Conservation (phyloP, 2,329 filamentous ascomycete genomes). For the Hypoxylon sp. region DNA sequence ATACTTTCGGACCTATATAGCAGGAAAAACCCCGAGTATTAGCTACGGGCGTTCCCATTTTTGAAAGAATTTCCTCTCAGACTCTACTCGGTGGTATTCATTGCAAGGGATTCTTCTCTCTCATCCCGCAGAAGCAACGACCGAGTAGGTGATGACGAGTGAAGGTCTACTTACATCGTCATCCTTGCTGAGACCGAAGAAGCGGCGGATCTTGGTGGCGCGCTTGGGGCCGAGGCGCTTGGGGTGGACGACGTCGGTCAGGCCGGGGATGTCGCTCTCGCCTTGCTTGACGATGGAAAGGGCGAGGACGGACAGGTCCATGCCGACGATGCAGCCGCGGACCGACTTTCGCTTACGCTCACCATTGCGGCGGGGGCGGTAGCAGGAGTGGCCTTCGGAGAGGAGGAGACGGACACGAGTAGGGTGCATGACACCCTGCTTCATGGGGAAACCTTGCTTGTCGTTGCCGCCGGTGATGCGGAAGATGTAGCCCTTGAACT, state of each 20-base stretch:
- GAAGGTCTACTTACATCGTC: conserved; percentile 92
- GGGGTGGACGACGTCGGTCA: conserved; percentile 98
- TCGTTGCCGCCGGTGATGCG: conserved; percentile 99
- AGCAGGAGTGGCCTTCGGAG: conserved; percentile 97
- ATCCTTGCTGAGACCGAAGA: conserved; percentile 99
- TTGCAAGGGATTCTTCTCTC: conserved; percentile 60
- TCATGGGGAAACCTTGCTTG: conserved; percentile 99
- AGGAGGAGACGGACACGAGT: conserved; percentile 98
- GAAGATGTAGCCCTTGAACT: conserved; percentile 99
- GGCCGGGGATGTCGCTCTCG: conserved; percentile 91
- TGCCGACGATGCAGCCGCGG: conserved; percentile 97
- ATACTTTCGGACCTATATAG: conserved; percentile 92
- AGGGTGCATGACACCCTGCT: conserved; percentile 99
- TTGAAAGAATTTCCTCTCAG: conserved; percentile 51
- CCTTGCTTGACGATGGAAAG: conserved; percentile 98
- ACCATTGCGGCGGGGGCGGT: conserved; percentile 96
- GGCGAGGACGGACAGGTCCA: conserved; percentile 94
- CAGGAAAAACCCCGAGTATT: conserved; percentile 56
- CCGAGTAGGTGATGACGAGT: conserved; percentile 80
- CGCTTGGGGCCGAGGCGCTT: conserved; percentile 99
- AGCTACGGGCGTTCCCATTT: conserved; percentile 51
- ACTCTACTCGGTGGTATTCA: conserved; percentile 64
- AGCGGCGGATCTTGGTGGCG: conserved; percentile 99
- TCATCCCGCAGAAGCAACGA: conserved; percentile 61
- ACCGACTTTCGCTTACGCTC: conserved; percentile 99